Conservation (phyloP, 2,329 filamentous ascomycete genomes). For the Aureobasidium pullulans region DNA sequence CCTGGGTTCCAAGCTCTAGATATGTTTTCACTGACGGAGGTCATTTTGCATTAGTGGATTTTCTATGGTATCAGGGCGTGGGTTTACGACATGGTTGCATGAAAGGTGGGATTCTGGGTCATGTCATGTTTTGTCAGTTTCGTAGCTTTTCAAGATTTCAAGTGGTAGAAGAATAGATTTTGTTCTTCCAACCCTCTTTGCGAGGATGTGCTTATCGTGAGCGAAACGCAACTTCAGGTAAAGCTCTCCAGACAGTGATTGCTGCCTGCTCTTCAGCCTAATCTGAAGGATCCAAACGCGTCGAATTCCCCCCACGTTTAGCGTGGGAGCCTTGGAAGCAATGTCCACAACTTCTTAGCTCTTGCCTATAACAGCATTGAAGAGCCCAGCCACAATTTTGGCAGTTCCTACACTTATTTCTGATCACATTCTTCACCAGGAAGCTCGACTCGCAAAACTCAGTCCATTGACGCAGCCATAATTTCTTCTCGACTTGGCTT, state of each 20-base stretch:
- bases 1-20: slow-evolving; percentile 63
- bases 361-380: no score
- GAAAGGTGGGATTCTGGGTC: not conserved
- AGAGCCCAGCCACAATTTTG: no score
- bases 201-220: not conserved
- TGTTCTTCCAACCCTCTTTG: not conserved
- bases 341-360: no score
- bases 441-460: no score
- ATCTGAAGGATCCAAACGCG: no score
- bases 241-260: no score
- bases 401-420: no score
- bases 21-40: not conserved
- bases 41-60: not conserved
- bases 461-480: no score
- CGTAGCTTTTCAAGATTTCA: not conserved
- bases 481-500: no score
- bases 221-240: not conserved
- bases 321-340: no score
- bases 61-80: not conserved
- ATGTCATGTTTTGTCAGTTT: slow-evolving; percentile 1
- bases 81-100: slow-evolving; percentile 11
- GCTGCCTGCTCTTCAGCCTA: no score
- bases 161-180: not conserved
- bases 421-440: rapidly evolving
- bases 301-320: no score